Conservation (phyloP, 805 yeast genomes). For the Millerozyma miso region DNA sequence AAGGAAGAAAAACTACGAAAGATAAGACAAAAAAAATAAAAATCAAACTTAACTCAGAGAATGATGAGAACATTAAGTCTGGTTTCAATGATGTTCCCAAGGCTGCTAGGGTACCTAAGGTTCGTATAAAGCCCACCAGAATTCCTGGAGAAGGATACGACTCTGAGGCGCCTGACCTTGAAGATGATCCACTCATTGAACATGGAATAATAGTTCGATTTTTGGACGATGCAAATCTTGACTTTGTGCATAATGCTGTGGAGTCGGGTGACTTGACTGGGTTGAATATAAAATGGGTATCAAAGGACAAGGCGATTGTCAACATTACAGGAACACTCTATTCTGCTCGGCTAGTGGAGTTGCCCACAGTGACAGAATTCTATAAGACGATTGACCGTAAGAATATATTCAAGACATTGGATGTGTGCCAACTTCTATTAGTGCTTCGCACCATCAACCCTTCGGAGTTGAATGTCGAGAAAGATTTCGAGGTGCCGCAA, state of each 20-base stretch:
- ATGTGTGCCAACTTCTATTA: slow-evolving; percentile 78
- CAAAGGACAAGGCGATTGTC: slow-evolving; percentile 73
- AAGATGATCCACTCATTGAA: slow-evolving; percentile 89
- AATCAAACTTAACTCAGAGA: slow-evolving; percentile 10
- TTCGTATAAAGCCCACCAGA: slow-evolving; percentile 56
- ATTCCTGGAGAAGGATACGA: slow-evolving; percentile 95
- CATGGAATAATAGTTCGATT: slow-evolving; percentile 80
- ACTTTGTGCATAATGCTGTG: slow-evolving; percentile 68
- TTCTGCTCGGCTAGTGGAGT: slow-evolving; percentile 80
- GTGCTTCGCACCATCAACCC: slow-evolving; percentile 55
- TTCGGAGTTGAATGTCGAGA: slow-evolving; percentile 37
- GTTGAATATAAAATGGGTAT: slow-evolving; percentile 77
- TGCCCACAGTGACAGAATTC: slow-evolving; percentile 84
- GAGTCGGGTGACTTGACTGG: slow-evolving; percentile 74
- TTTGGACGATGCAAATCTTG: slow-evolving; percentile 64
- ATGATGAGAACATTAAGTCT: slow-evolving; percentile 3
- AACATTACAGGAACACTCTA: slow-evolving; percentile 63
- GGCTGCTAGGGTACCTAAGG: slow-evolving; percentile 34
- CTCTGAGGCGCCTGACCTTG: slow-evolving; percentile 92
- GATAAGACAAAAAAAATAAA: slow-evolving; percentile 23
- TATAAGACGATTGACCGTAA: slow-evolving; percentile 87
- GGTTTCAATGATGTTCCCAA: slow-evolving; percentile 1
- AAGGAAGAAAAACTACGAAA: slow-evolving; percentile 6
- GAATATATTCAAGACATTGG: slow-evolving; percentile 82
- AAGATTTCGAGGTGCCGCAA: slow-evolving; percentile 42